phyloP scores from a whole-genome alignment of 148 eudicot species.

The Nyssa sinensis region DNA sequence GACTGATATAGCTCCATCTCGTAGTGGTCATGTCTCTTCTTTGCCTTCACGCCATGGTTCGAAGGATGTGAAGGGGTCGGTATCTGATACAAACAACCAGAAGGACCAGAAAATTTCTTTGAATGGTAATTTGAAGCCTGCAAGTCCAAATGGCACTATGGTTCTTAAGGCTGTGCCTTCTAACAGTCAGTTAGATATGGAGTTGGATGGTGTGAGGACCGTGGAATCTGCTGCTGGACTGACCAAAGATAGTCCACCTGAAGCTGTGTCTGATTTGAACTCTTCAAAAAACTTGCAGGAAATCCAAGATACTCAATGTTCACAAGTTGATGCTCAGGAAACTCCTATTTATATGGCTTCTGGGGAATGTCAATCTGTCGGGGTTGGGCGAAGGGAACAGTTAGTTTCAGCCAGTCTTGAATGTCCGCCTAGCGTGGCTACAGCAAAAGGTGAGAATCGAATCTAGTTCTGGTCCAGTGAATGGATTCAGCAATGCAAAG shows the following conservation, averaged over 20 bases:
- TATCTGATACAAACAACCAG: neutral
- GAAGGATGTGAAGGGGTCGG: constrained; percentile 16
- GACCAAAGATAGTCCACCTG: constrained; percentile 24
- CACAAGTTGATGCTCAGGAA: constrained; percentile 26
- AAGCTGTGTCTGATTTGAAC: constrained; percentile 30
- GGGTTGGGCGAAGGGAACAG: constrained; percentile 30
- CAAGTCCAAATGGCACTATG: constrained; percentile 21
- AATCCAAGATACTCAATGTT: constrained; percentile 29
- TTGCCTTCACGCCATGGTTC: constrained; percentile 42
- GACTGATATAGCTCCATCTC: constrained; percentile 44
- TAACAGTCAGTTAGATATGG: constrained; percentile 43
- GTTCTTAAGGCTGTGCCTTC: constrained; percentile 33
- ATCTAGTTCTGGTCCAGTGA: constrained; percentile 31
- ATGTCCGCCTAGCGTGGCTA: constrained; percentile 36
- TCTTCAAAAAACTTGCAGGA: constrained; percentile 32
- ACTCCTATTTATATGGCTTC: constrained; percentile 26
- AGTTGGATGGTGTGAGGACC: constrained; percentile 44
- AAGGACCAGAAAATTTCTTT: neutral
- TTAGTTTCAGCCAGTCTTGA: constrained; percentile 34
- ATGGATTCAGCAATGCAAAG: constrained; percentile 35
- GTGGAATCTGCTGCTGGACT: constrained; percentile 30
- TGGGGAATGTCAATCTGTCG: constrained; percentile 28
- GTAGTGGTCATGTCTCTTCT: constrained; percentile 46
- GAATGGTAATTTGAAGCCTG: constrained; percentile 12
- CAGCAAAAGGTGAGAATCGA: constrained; percentile 34